These are phyloP conservation scores for Stephania japonica DNA, from an alignment of 164 flowering plant genomes.

Conservation along the genomic window DNA sequence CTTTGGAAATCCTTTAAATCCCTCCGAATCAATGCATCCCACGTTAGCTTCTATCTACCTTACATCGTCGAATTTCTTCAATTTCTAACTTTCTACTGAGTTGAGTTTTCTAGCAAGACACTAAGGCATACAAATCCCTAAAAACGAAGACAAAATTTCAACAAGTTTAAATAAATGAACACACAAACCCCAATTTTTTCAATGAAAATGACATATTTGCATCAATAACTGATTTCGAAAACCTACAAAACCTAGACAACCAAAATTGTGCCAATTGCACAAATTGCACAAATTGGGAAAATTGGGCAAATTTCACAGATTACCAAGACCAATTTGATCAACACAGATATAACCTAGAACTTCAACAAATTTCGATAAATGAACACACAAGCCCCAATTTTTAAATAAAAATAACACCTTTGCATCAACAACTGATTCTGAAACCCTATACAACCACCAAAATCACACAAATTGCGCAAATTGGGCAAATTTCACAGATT, in stretches of 20 bases:
- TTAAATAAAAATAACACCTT: neutral
- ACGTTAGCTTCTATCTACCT: no score
- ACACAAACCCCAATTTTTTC: neutral
- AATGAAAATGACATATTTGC: neutral
- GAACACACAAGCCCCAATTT: neutral
- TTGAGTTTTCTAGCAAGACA: no score
- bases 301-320: neutral
- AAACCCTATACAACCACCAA: neutral
- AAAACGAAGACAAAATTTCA: neutral
- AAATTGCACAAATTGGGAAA: no score
- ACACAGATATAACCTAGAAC: neutral
- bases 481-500: neutral
- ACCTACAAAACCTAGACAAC: neutral
- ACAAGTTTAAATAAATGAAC: neutral
- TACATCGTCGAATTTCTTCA: no score
- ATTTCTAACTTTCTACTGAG: no score
- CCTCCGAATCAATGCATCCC: no score
- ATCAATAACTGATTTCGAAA: neutral
- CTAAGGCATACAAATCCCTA: neutral
- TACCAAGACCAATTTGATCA: neutral
- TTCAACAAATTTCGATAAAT: neutral
- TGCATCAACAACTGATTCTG: neutral
- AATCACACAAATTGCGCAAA: neutral
- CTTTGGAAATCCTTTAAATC: no score
- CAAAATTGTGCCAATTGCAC: neutral